Base-by-base conservation (phyloP, 1,139 yeast species). In the Hansenula anomala region DNA sequence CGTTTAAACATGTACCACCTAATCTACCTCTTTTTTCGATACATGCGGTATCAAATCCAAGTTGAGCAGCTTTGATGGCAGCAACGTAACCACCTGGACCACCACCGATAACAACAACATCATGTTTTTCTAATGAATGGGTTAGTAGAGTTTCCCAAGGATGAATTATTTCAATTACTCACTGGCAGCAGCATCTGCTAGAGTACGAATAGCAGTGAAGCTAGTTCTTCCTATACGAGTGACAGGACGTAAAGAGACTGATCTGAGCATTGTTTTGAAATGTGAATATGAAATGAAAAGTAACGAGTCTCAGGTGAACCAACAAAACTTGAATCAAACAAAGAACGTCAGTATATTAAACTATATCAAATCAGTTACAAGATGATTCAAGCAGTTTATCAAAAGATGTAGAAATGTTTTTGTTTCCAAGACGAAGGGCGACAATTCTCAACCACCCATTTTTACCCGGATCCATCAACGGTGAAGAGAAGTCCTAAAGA, bases 71-170 rank as follows among this genome's bases (percentile, higher is more conserved):
- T 67, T 88, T 90, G 64, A 94, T 94, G 59, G 99, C 98, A 42
- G 97, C 97, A 52, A 94, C 95, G 60, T 86, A 86, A 48, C 99
- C 99, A 65, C 97, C 99, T 51, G 99, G 99, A 43, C 99, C 99
- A 57, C 97, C 98, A 53, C 99, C 99, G 59, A 94, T 85, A 53
- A 94, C 88, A 41, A 90, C 95, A 43, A 90, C 79, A 59, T 92
- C 98, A 62, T 87, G 94, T 63, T 86, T 51, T 44, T 51, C 51
- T 41, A n/a, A n/a, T n/a, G n/a, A n/a, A n/a, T n/a, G n/a, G n/a
- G n/a, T n/a, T n/a, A n/a, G n/a, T n/a, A n/a, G n/a, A n/a, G n/a
- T n/a, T n/a, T n/a, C n/a, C n/a, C n/a, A n/a, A n/a, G n/a, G n/a
- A n/a, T n/a, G n/a, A n/a, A n/a, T n/a, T n/a, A n/a, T n/a, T n/a